Conservation (phyloP, 1,284 basidiomycete species). For the Cutaneotrichosporon sp. region DNA sequence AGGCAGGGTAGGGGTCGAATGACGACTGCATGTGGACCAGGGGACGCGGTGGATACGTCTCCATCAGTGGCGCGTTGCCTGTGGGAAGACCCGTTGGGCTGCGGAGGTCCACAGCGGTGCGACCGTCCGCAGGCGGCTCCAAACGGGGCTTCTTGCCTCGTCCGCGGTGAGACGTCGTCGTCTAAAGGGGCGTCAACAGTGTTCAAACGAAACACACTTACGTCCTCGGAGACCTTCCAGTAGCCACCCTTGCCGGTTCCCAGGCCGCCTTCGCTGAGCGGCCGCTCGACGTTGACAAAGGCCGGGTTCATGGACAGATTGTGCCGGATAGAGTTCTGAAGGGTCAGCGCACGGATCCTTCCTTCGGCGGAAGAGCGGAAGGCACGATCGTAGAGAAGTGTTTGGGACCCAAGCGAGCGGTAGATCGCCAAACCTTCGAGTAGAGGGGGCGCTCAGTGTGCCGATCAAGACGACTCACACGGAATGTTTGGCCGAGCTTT, state of each 20-base stretch:
- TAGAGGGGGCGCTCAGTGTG: neutral
- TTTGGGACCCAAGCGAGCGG: neutral
- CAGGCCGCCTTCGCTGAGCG: slow-evolving; percentile 25
- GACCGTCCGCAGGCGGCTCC: neutral
- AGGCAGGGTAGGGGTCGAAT: neutral
- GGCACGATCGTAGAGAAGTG: neutral
- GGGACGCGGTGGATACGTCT: neutral
- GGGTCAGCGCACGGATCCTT: slow-evolving; percentile 5
- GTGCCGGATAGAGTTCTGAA: slow-evolving; percentile 78
- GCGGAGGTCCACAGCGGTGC: neutral
- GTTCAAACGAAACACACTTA: slow-evolving; percentile 13
- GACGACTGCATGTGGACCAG: neutral
- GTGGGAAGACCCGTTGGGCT: neutral
- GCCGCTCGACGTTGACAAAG: slow-evolving; percentile 61
- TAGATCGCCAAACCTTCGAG: neutral
- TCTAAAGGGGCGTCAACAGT: slow-evolving; percentile 11
- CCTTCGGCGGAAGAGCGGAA: neutral
- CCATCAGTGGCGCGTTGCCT: neutral
- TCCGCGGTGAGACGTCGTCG: slow-evolving; percentile 20
- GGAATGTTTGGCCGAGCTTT: slow-evolving; percentile 28
- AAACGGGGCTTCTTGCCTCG: slow-evolving; percentile 20
- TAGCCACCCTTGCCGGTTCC: slow-evolving; percentile 41
- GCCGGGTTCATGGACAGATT: slow-evolving; percentile 77
- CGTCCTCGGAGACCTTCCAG: slow-evolving; percentile 37
- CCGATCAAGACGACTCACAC: slow-evolving; percentile 20